These are phyloP conservation scores for Clitopilus hobsonii DNA, from an alignment of 768 basidiomycete genomes.

Conservation along the genomic window DNA sequence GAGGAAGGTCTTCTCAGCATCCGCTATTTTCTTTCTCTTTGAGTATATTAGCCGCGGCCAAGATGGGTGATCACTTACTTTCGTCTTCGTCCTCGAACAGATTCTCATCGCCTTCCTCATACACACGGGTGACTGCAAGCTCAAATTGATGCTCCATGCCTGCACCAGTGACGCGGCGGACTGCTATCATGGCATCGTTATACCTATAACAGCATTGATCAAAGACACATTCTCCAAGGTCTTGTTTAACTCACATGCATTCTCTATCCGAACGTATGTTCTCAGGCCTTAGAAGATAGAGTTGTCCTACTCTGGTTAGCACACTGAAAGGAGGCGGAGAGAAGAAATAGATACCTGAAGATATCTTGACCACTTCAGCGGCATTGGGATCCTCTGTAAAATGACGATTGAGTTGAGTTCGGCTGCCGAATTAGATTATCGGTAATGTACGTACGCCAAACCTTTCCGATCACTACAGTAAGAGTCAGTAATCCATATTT, in stretches of 20 bases:
- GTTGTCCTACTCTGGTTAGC: conserved; percentile 56
- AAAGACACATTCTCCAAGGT: neutral
- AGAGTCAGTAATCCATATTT: conserved; percentile 3
- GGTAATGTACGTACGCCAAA: conserved; percentile 75
- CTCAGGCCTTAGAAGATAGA: conserved; percentile 88
- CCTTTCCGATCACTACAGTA: conserved; percentile 75
- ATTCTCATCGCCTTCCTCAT: conserved; percentile 95
- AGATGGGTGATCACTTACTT: conserved; percentile 39
- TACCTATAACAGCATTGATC: conserved; percentile 49
- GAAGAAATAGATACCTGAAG: conserved; percentile 42
- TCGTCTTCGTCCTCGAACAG: conserved; percentile 92
- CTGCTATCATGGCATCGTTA: conserved; percentile 92
- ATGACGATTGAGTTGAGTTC: neutral
- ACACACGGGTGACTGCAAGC: conserved; percentile 93
- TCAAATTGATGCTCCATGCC: conserved; percentile 78
- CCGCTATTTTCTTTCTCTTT: conserved; percentile 46
- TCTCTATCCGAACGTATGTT: conserved; percentile 89
- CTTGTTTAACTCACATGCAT: conserved; percentile 77
- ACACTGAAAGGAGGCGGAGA: neutral
- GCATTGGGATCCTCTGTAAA: conserved; percentile 85
- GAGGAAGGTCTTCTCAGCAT: conserved; percentile 90
- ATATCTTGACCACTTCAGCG: conserved; percentile 92
- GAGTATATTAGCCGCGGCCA: neutral
- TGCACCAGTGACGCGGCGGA: conserved; percentile 65
- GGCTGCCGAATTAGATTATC: neutral